A percentile compares a stretch with the other conserved stretches of the same genome.
These are phyloP conservation scores for Coemansia erecta DNA, from an alignment of 192 early-diverging fungal genomes.

Conservation along the genomic window DNA sequence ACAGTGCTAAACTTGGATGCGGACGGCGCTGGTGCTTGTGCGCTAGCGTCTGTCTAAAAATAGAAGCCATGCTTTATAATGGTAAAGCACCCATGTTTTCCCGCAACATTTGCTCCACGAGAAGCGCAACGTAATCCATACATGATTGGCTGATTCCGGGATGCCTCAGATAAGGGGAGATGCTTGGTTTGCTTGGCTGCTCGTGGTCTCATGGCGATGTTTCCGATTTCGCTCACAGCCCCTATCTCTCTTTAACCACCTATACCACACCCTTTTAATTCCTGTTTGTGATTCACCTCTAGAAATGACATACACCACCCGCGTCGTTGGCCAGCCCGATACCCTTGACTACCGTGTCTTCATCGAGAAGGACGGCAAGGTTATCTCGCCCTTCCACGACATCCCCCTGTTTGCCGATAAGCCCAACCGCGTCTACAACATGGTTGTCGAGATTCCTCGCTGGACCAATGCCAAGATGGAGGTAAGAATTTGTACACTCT, in stretches of 20 bases:
- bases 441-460: conserved; percentile 97
- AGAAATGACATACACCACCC: conserved; percentile 63
- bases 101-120: too few relatives aligned
- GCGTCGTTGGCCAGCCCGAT: conserved; percentile 81
- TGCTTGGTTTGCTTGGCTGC: background rate
- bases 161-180: too few relatives aligned
- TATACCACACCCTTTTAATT: background rate
- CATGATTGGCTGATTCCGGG: too few relatives aligned
- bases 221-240: background rate
- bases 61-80: too few relatives aligned
- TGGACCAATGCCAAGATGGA: conserved; percentile 99
- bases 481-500: conserved; percentile 29
- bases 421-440: conserved; percentile 92
- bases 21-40: too few relatives aligned
- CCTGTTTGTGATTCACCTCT: background rate
- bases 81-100: too few relatives aligned
- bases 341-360: conserved; percentile 86
- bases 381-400: conserved; percentile 95
- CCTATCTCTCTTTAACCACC: background rate
- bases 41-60: too few relatives aligned
- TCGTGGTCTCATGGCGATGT: background rate
- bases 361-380: conserved; percentile 80
- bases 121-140: too few relatives aligned
- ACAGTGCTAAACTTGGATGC: too few relatives aligned
- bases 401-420: conserved; percentile 93